phyloP scores from a whole-genome alignment of 495 filamentous ascomycete genomes.

The Hyaloscypha hepaticicola region DNA sequence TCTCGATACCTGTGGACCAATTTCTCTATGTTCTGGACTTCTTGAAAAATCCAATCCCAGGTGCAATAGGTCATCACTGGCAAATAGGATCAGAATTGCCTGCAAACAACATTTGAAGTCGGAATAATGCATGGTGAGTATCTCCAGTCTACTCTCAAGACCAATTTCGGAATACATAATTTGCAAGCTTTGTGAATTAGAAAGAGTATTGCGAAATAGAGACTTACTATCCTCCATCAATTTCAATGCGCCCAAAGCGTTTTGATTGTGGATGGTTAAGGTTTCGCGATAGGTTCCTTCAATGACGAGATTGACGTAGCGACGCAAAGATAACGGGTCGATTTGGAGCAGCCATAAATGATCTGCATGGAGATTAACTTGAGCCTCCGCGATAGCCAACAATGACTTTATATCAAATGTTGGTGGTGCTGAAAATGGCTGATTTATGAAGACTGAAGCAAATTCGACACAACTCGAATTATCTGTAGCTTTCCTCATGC shows the following conservation, averaged over 20 bases:
- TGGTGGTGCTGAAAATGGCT: conserved; percentile 23
- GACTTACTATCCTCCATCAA: no score
- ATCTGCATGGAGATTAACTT: conserved; percentile 14
- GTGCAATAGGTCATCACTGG: no score
- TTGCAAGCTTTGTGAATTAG: no score
- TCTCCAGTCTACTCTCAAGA: background rate
- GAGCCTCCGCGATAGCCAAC: conserved; percentile 10
- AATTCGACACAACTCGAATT: no score
- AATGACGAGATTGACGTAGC: background rate
- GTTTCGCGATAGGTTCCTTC: background rate
- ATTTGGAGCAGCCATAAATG: conserved; percentile 29
- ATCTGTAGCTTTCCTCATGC: background rate
- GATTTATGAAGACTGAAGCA: conserved; percentile 5
- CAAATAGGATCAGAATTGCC: background rate
- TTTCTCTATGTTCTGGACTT: background rate
- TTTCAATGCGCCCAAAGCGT: no score
- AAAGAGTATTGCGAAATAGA: no score
- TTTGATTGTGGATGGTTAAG: background rate
- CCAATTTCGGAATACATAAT: no score
- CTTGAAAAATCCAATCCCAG: conserved; percentile 2
- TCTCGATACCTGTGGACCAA: background rate
- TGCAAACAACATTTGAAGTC: background rate
- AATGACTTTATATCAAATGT: conserved; percentile 23
- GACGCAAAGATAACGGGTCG: conserved; percentile 12
- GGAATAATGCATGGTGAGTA: background rate